Evolutionary conservation across 495 filamentous ascomycete genomes (phyloP).

Genomic region (Penicillium antarcticum): DNA sequence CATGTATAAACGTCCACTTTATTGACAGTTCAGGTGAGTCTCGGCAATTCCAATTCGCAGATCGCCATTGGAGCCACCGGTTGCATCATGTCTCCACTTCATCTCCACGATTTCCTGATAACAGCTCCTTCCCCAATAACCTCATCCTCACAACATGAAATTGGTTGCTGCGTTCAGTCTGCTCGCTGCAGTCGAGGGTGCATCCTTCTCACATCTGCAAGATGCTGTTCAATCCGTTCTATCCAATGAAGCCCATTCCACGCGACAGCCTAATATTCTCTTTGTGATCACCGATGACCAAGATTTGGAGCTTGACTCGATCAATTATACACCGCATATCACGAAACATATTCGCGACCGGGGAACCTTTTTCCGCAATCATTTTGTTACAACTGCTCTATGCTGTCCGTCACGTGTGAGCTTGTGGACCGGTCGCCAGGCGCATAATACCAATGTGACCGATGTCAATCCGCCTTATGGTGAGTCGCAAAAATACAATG

Average conservation of each 20-base stretch:
- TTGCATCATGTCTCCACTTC: constrained; percentile 19
- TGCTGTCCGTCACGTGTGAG: constrained; percentile 65
- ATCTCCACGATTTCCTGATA: not conserved
- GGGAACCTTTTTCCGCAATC: constrained; percentile 53
- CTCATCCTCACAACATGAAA: constrained; percentile 17
- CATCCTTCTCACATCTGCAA: constrained; percentile 7
- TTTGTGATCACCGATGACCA: constrained; percentile 68
- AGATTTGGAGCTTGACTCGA: constrained; percentile 56
- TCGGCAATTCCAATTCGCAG: not conserved
- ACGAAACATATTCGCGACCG: constrained; percentile 48
- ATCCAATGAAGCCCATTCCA: not conserved
- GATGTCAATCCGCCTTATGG: constrained; percentile 63
- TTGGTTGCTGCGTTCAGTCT: constrained; percentile 9
- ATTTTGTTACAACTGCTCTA: constrained; percentile 61
- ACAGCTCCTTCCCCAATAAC: not conserved
- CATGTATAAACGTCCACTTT: too few species aligned
- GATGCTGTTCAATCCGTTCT: constrained; percentile 10
- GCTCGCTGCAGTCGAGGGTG: constrained; percentile 8
- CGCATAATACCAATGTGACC: constrained; percentile 76
- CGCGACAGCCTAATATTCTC: constrained; percentile 52
- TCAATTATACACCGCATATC: constrained; percentile 56
- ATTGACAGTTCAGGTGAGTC: too few species aligned
- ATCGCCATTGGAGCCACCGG: constrained; percentile 11
- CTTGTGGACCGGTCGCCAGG: constrained; percentile 61
- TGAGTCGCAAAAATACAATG: constrained; percentile 14